Conservation (phyloP, 768 basidiomycete genomes). For the Pisolithus tinctorius region DNA sequence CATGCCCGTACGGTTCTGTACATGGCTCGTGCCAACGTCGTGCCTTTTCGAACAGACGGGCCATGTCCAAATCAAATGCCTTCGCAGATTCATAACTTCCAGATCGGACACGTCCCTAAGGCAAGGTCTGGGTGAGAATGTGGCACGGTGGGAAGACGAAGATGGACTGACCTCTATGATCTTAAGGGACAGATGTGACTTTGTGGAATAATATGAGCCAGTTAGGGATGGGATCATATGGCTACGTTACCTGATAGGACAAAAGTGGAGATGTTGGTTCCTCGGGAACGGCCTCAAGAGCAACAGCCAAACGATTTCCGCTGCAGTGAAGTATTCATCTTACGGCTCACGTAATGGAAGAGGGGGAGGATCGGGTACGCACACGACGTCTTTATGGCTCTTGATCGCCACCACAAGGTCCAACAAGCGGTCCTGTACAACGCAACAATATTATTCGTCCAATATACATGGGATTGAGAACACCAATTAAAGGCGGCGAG, state of each 20-base stretch:
- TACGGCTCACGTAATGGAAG: conserved; percentile 10
- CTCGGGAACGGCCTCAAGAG: conserved; percentile 65
- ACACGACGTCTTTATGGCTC: conserved; percentile 52
- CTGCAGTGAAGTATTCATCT: conserved; percentile 28
- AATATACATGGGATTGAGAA: conserved; percentile 5
- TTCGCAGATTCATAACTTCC: conserved; percentile 52
- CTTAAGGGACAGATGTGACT: conserved; percentile 67
- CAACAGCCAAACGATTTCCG: conserved; percentile 53
- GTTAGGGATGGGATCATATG: conserved; percentile 5
- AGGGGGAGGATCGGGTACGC: conserved; percentile 28
- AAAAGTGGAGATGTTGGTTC: conserved; percentile 51
- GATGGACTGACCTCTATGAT: conserved; percentile 54
- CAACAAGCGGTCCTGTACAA: conserved; percentile 44
- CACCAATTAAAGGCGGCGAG: not conserved
- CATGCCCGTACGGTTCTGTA: conserved; percentile 68
- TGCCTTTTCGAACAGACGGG: conserved; percentile 75
- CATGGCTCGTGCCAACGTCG: conserved; percentile 63
- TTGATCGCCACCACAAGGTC: conserved; percentile 59
- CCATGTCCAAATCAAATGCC: conserved; percentile 81
- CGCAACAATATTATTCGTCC: conserved; percentile 4
- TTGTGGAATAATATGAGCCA: conserved; percentile 8
- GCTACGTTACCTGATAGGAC: conserved; percentile 47
- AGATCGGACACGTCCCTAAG: conserved; percentile 39
- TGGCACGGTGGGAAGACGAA: conserved; percentile 2
- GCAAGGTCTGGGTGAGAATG: conserved; percentile 1